Conservation (phyloP, 1,284 basidiomycete species). For the Ceratobasidium sp. region DNA sequence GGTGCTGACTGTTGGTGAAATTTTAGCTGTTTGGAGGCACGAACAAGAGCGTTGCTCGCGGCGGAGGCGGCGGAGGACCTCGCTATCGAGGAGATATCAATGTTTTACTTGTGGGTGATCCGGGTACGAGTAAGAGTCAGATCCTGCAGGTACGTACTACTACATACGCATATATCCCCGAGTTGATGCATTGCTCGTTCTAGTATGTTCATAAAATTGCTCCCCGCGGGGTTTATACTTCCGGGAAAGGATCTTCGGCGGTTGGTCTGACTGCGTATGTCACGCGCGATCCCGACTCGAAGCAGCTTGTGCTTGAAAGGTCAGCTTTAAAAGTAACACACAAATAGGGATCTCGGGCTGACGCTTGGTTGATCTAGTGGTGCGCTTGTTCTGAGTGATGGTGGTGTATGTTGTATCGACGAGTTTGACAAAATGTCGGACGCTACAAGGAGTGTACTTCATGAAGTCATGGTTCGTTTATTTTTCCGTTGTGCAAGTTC, state of each 20-base stretch:
- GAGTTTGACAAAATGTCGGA: slow-evolving; percentile 99
- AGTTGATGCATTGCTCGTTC: background rate
- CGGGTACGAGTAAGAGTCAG: slow-evolving; percentile 96
- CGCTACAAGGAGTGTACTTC: slow-evolving; percentile 92
- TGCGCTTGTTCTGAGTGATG: slow-evolving; percentile 94
- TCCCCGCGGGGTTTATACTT: slow-evolving; percentile 95
- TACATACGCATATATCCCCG: background rate
- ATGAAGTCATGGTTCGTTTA: slow-evolving; percentile 93
- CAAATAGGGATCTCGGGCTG: background rate
- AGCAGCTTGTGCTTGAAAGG: slow-evolving; percentile 98
- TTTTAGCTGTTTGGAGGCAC: slow-evolving; percentile 90
- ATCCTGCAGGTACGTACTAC: slow-evolving; percentile 77
- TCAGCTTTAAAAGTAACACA: slow-evolving; percentile 45
- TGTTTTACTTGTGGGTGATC: slow-evolving; percentile 95
- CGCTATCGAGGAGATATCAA: slow-evolving; percentile 98
- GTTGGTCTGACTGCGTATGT: slow-evolving; percentile 99
- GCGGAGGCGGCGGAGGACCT: slow-evolving; percentile 94
- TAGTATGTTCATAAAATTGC: slow-evolving; percentile 99
- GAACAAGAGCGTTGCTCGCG: slow-evolving; percentile 91
- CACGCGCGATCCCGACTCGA: slow-evolving; percentile 96
- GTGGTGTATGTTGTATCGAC: slow-evolving; percentile 98
- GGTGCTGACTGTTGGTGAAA: too few species aligned
- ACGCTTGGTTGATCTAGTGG: slow-evolving; percentile 63
- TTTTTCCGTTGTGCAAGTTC: background rate
- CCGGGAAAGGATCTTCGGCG: slow-evolving; percentile 96